Evolutionary conservation across 768 basidiomycete genomes (phyloP), one percentile per base, ranked within the genome.

Genomic region (Kwoniella europaea): DNA sequence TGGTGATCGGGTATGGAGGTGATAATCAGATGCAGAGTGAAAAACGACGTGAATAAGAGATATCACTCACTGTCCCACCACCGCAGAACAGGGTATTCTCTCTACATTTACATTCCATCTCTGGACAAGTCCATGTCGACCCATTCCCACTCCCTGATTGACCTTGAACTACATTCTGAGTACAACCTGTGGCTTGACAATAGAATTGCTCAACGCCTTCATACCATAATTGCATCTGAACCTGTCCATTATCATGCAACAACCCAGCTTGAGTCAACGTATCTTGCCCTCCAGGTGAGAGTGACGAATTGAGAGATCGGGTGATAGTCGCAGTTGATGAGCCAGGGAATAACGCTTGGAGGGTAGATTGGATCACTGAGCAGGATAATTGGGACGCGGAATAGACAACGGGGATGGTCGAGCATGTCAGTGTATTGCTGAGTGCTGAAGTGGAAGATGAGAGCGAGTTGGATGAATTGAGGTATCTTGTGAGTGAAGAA

Each of bases 351-450:
- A 96, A 74, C 0, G 86, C 85, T 86, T 92, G 90, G 0, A 98
- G 85, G 0, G 92, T 94, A 1, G 92, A 91, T 77, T 95, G 93
- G 67, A 88, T 86, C 13, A 96, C 93, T 65, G 86, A 85, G 84
- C 95, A 98, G 72, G 91, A 92, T 86, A 95, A 89, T 81, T 94
- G 89, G 3, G 92, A 88, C 2, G 91, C 87, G 1, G 93, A 90
- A 76, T 87, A 96, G 10, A 94, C 91, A 59, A 86, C 86, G 0
- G 93, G 87, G 9, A 86, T 75, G 12, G 87, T 87, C 75, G 89
- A 93, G 84, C 94, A 96, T 2, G 88, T 87, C 73, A 95, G 79
- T 2, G 90, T 90, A n/a, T 86, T 82, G 72, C 94, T 92, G 85
- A 64, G 75, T 6, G 70, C 56, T 7, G 64, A 20, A 12, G 27